Evolutionary conservation across 768 basidiomycete species (phyloP), one percentile per base, ranked within the genome.

Genomic region (Phaffia australis): DNA sequence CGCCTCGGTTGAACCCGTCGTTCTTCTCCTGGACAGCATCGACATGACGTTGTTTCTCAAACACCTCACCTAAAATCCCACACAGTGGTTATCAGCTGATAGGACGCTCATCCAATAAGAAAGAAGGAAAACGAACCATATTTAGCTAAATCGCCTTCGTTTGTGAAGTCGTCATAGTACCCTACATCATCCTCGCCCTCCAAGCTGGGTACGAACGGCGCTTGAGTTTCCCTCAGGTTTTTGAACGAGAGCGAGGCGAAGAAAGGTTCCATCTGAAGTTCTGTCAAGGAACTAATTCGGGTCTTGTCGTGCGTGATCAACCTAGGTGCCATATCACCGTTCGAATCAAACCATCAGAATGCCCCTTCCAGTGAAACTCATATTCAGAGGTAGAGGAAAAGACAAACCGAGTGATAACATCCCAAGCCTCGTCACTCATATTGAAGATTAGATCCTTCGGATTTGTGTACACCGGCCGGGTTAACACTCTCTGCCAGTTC

Each of bases 391-490:
- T 23, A 23, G 56, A 50, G 27, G 25, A 18, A 52, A 27, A 27
- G 27, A 72, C 81, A 63, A 64, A 89, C 93, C 85, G 80, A 51
- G 87, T 92, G 60, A 99, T 85, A 6, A 88, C 88, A 73, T 91
- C 88, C 95, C 95, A 99, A 9, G 93, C 90, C 18, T 85, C 77
- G 74, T 99, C 94, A 1, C 84, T 83, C 71, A 99, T 79, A 77
- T 98, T 99, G 81, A 98, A 99, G 70, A 98, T 89, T 51, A 91
- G 80, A 76, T 99, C 95, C 75, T 98, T 93, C 1, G 89, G 88
- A 70, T 87, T 86, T 75, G 97, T 93, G 72, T 98, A 99, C 71
- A 92, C 87, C 1, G 95, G 95, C 65, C 95, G 77, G n/a, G 87
- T 81, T 5, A 99, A 81, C 0, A 91, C 90, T 69, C 87, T 87